These are phyloP conservation scores for Dioscorea alata DNA, from an alignment of 106 monocot species.

Conservation along the genomic window DNA sequence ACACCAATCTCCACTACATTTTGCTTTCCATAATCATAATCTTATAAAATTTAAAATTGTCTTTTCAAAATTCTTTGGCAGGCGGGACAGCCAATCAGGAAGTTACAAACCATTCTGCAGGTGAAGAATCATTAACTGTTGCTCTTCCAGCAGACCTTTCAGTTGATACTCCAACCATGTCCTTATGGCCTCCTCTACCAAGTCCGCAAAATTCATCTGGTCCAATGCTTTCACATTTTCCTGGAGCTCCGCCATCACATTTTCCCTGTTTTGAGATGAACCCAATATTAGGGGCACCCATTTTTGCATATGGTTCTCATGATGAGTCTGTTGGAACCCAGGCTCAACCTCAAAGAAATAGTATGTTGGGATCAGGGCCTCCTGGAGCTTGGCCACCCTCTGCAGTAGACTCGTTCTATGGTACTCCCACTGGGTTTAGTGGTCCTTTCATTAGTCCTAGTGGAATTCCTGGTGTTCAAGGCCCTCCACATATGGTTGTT, in stretches of 20 bases:
- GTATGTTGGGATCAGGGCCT: constrained; percentile 40
- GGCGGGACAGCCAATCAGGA: constrained; percentile 19
- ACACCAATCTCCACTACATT: too few relatives aligned
- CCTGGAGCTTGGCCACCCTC: constrained; percentile 70
- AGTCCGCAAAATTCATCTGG: constrained; percentile 62
- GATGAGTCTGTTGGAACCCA: constrained; percentile 64
- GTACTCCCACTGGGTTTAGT: constrained; percentile 62
- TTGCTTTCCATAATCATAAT: too few relatives aligned
- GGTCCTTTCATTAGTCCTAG: constrained; percentile 83
- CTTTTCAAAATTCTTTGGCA: constrained; percentile 12
- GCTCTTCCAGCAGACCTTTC: constrained; percentile 94
- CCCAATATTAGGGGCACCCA: constrained; percentile 55
- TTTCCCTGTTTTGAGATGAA: constrained; percentile 90
- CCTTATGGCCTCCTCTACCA: constrained; percentile 68
- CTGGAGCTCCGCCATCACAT: constrained; percentile 54
- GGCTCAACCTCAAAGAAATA: constrained; percentile 54
- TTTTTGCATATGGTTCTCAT: constrained; percentile 67
- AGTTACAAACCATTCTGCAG: constrained; percentile 34
- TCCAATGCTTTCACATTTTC: constrained; percentile 61
- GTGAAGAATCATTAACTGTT: constrained; percentile 69
- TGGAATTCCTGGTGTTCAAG: constrained; percentile 82
- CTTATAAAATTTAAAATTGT: too few relatives aligned
- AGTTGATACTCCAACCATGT: constrained; percentile 64
- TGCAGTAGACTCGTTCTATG: constrained; percentile 76
- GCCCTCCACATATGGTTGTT: constrained; percentile 84